A percentile compares a stretch with the other conserved stretches of the same genome.
Evolutionary conservation across 2,329 filamentous ascomycete species (phyloP).

Genomic region (Microdochium trichocladiopsis): DNA sequence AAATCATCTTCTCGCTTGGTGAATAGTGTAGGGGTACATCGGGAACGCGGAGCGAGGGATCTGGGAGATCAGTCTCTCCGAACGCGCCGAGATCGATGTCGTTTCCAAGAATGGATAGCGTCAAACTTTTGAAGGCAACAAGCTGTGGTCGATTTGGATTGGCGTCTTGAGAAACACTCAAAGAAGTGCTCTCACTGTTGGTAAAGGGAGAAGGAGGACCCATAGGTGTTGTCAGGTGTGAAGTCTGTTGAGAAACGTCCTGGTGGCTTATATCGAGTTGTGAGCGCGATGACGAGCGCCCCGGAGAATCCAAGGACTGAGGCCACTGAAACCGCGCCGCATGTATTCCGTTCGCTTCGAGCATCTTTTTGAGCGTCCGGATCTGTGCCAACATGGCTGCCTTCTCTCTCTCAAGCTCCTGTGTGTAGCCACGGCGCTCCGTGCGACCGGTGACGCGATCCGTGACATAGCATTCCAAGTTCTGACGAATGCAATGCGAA

Average conservation of each 20-base stretch:
- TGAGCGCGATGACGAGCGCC: constrained; percentile 33
- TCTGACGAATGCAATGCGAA: constrained; percentile 71
- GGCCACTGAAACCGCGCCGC: constrained; percentile 26
- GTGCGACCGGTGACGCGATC: constrained; percentile 81
- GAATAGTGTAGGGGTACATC: neutral
- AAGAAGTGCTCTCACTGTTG: constrained; percentile 46
- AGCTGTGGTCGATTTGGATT: constrained; percentile 32
- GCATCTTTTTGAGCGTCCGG: constrained; percentile 58
- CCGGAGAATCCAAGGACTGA: constrained; percentile 27
- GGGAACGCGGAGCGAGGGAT: constrained; percentile 37
- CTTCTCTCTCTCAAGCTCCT: constrained; percentile 69
- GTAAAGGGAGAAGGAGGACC: neutral
- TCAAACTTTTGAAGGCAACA: constrained; percentile 69
- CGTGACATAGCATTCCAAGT: constrained; percentile 74
- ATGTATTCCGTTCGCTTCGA: constrained; percentile 54
- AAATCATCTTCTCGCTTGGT: constrained; percentile 43
- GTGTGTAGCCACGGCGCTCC: constrained; percentile 69
- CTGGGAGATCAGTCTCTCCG: constrained; percentile 58
- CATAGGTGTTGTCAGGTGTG: neutral
- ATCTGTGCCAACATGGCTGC: constrained; percentile 60
- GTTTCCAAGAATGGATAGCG: constrained; percentile 70
- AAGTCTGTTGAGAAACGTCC: neutral
- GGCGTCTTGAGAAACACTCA: neutral
- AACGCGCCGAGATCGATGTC: constrained; percentile 74
- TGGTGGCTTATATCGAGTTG: constrained; percentile 18